Evolutionary conservation across 2,329 filamentous ascomycete species (phyloP).

Genomic region (Ophiocordyceps camponoti-rufipedis): DNA sequence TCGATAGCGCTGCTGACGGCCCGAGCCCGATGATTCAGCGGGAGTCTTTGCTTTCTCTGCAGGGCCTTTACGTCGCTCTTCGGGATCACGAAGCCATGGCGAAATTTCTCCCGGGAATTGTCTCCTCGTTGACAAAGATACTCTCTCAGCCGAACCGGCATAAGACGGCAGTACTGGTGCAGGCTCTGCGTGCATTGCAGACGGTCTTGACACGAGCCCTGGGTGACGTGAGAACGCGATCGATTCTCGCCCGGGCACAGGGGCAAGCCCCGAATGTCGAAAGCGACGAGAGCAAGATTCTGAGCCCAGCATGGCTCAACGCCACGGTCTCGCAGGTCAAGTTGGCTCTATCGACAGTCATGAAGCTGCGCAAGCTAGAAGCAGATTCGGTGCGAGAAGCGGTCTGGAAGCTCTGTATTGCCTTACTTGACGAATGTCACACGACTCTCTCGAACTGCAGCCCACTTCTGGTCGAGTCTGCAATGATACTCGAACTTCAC

Average conservation of each 20-base stretch:
- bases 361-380: conserved; percentile 57
- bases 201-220: conserved; percentile 35
- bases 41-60: conserved; percentile 47
- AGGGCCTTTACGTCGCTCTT: conserved; percentile 42
- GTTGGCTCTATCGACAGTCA: conserved; percentile 58
- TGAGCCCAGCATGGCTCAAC: conserved; percentile 49
- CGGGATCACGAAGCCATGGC: conserved; percentile 59
- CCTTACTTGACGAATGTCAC: conserved; percentile 62
- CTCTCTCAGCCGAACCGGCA: conserved; percentile 47
- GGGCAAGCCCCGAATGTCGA: conserved; percentile 7
- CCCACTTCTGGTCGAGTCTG: conserved; percentile 60
- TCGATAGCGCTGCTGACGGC: conserved; percentile 54
- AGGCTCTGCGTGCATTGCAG: conserved; percentile 39
- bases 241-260: conserved; percentile 19
- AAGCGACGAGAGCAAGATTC: conserved; percentile 14
- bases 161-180: conserved; percentile 40
- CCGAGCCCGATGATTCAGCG: conserved; percentile 50
- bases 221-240: conserved; percentile 35
- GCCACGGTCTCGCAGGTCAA: conserved; percentile 70
- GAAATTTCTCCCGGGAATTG: conserved; percentile 72
- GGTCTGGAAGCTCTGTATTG: conserved; percentile 53
- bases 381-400: conserved; percentile 49
- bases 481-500: conserved; percentile 47
- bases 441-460: conserved; percentile 51
- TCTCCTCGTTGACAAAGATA: conserved; percentile 64